Conservation (phyloP, 2,329 filamentous ascomycete species). For the Colletotrichum neosansevieriae region DNA sequence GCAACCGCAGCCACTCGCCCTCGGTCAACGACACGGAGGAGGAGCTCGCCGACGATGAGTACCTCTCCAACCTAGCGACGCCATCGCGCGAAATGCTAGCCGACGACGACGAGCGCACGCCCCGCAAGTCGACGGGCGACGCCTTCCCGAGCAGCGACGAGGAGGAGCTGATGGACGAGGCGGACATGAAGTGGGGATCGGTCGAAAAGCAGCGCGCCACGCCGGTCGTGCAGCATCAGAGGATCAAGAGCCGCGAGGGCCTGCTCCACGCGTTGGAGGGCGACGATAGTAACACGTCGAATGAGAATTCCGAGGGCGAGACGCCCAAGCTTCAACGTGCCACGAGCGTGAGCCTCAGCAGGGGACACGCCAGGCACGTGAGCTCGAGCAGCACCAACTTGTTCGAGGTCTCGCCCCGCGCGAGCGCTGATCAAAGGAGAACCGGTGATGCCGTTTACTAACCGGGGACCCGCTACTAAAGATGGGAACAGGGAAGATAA, state of each 20-base stretch:
- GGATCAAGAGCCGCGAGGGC: conserved; percentile 66
- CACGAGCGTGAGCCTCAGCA: conserved; percentile 76
- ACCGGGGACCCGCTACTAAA: conserved; percentile 4
- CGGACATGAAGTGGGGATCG: conserved; percentile 64
- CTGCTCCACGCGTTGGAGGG: conserved; percentile 59
- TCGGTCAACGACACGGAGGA: conserved; percentile 67
- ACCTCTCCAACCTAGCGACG: conserved; percentile 62
- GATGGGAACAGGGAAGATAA: conserved; percentile 16
- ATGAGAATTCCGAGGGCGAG: conserved; percentile 48
- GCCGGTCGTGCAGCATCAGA: conserved; percentile 43
- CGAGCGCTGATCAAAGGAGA: conserved; percentile 59
- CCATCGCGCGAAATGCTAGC: conserved; percentile 38
- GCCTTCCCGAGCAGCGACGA: conserved; percentile 71
- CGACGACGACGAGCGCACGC: conserved; percentile 42
- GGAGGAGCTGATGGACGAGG: conserved; percentile 59
- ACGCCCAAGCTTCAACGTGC: conserved; percentile 69
- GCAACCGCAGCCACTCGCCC: conserved; percentile 45
- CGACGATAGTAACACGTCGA: conserved; percentile 45
- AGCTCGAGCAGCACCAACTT: conserved; percentile 84
- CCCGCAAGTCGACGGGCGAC: conserved; percentile 60
- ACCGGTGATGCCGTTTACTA: conserved; percentile 27
- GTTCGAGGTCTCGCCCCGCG: conserved; percentile 72
- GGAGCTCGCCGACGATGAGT: conserved; percentile 80
- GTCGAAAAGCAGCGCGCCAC: conserved; percentile 58
- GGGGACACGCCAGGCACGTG: conserved; percentile 75